These are phyloP conservation scores for Nemophila menziesii DNA, from an alignment of 257 asterid genomes.

Conservation along the genomic window DNA sequence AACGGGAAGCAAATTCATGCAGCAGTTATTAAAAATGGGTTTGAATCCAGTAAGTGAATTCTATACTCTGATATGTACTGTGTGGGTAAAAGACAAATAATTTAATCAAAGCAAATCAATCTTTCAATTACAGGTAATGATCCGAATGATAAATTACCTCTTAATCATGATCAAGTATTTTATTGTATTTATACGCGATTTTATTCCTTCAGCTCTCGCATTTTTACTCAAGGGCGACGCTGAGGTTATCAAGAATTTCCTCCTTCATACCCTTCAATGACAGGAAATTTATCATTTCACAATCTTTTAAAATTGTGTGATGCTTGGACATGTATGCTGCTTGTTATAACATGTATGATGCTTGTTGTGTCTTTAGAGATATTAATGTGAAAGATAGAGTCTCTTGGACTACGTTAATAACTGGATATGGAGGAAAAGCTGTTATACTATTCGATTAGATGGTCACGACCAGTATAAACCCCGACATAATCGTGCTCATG, in stretches of 20 bases:
- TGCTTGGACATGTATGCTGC: constrained; percentile 67
- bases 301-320: no score
- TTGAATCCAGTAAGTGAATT: constrained; percentile 59
- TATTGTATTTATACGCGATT: constrained; percentile 88
- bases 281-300: no score
- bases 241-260: constrained; percentile 78
- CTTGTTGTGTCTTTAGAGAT: constrained; percentile 53
- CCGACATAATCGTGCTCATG: no score
- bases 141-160: constrained; percentile 68
- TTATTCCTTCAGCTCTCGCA: constrained; percentile 82
- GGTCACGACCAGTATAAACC: no score
- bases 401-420: constrained; percentile 76
- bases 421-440: no score
- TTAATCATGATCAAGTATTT: constrained; percentile 93
- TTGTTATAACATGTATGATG: constrained; percentile 47
- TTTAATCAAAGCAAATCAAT: constrained; percentile 47
- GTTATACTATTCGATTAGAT: no score
- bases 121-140: constrained; percentile 55
- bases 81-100: constrained; percentile 41
- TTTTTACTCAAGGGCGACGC: constrained; percentile 86
- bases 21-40: constrained; percentile 52
- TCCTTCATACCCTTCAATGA: constrained; percentile 81
- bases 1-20: constrained; percentile 75
- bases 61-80: constrained; percentile 82
- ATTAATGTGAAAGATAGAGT: constrained; percentile 46